Base-by-base conservation (phyloP, 352 stramenopile species). In the Plasmopara halstedii region DNA sequence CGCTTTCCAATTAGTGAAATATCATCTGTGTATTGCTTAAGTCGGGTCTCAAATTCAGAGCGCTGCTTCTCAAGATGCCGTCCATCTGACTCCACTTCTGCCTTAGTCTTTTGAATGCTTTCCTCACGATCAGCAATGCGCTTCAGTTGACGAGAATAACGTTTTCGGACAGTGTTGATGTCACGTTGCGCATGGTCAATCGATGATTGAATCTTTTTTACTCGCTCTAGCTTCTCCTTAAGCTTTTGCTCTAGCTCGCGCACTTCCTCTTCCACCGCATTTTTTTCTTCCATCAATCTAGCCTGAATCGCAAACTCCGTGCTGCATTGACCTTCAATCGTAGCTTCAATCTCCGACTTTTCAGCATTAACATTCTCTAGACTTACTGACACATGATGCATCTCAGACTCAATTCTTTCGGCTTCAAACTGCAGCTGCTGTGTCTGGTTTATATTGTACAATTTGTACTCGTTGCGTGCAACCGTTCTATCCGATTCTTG, bases 351-450 rank as follows among this genome's bases (percentile, higher is more conserved):
- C 53, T 90, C 78, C 0, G 57, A 54, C 42, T 88, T 87, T 46
- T 93, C 78, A 15, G 65, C 65, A 9, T 59, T 58, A 10, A 93
- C 53, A 40, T 88, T 80, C 38, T 81, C 69, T 45, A 88, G 53
- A 22, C 79, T 88, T 22, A 83, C 70, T 0, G 72, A 76, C 19
- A 90, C 76, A 44, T 90, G 75, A 39, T 86, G 64, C 63, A 88
- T 67, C 46, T 92, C 61, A 2, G 73, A 75, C 23, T 86, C 72
- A 50, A 90, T 83, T 10, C 75, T 71, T 17, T 86, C 73, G 2
- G 66, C 70, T 52, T 89, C 81, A 52, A 90, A 87, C 53, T 87
- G 78, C 15, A 88, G 53, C 43, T 85, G 78, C 44, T 85, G 73
- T 7, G 70, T 85, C 50, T 85, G 58, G 13, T 87, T 67, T 8